phyloP scores from a whole-genome alignment of 2,329 filamentous ascomycete species.

The Clonostachys sp. region DNA sequence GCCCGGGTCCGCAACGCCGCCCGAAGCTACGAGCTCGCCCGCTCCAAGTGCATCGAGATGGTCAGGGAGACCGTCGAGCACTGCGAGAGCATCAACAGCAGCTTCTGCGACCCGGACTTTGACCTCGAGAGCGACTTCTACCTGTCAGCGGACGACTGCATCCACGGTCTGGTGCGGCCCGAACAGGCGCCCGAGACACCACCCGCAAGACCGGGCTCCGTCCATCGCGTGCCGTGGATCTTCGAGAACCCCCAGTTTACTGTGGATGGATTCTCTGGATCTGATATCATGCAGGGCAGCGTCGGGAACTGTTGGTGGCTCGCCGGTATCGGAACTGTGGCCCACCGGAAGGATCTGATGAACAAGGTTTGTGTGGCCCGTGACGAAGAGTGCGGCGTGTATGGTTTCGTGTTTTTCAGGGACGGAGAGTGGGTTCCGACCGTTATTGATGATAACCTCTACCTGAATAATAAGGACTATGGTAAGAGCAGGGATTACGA shows the following conservation, averaged over 20 bases:
- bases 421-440: constrained; percentile 69
- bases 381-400: constrained; percentile 65
- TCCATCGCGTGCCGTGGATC: constrained; percentile 37
- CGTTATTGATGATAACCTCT: constrained; percentile 64
- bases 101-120: constrained; percentile 38
- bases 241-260: constrained; percentile 34
- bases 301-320: constrained; percentile 73
- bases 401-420: constrained; percentile 69
- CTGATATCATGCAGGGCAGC: constrained; percentile 34
- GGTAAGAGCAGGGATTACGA: constrained; percentile 30
- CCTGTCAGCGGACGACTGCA: constrained; percentile 27
- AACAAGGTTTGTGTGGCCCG: constrained; percentile 62
- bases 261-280: constrained; percentile 28
- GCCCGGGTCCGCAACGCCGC: constrained; percentile 26
- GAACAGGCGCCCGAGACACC: background rate
- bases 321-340: constrained; percentile 64
- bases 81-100: constrained; percentile 37
- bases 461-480: constrained; percentile 28
- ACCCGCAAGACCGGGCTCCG: constrained; percentile 10
- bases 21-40: constrained; percentile 34
- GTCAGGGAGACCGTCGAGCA: constrained; percentile 32
- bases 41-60: constrained; percentile 29
- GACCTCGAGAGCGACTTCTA: constrained; percentile 31
- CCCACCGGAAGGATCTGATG: constrained; percentile 60
- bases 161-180: constrained; percentile 5